phyloP scores from a whole-genome alignment of 2,329 filamentous ascomycete species.

The Arthroderma uncinatum region DNA sequence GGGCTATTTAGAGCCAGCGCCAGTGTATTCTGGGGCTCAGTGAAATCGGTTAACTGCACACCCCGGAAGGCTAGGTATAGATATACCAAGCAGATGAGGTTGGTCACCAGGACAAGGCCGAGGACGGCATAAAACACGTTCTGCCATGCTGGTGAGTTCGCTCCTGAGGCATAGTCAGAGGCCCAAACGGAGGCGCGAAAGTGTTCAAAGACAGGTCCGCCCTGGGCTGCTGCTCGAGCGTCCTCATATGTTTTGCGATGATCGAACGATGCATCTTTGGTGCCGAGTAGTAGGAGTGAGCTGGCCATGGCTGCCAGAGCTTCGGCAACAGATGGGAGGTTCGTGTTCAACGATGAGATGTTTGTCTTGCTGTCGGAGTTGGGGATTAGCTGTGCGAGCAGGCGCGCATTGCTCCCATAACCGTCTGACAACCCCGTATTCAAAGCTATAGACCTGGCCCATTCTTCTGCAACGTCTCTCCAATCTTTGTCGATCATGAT shows the following conservation, averaged over 20 bases:
- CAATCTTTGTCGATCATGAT: constrained; percentile 38
- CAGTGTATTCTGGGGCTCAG: constrained; percentile 66
- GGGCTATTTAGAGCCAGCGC: constrained; percentile 57
- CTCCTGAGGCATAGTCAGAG: constrained; percentile 60
- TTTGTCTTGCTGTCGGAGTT: constrained; percentile 20
- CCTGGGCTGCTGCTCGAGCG: constrained; percentile 19
- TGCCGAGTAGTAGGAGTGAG: constrained; percentile 52
- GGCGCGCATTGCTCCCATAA: constrained; percentile 49
- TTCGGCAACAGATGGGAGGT: constrained; percentile 59
- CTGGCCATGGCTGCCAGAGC: constrained; percentile 59
- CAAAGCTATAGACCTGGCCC: constrained; percentile 46
- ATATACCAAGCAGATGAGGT: constrained; percentile 54
- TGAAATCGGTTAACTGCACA: constrained; percentile 64
- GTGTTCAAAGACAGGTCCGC: constrained; percentile 30
- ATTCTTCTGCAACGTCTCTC: constrained; percentile 45
- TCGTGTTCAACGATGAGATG: constrained; percentile 34
- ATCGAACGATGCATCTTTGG: constrained; percentile 50
- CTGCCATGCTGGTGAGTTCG: constrained; percentile 48
- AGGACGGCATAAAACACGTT: constrained; percentile 57
- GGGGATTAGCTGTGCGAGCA: constrained; percentile 47
- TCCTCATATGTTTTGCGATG: constrained; percentile 27
- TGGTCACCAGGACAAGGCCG: constrained; percentile 54
- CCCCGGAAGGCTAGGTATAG: constrained; percentile 43
- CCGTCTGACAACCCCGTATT: constrained; percentile 45
- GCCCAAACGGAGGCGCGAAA: constrained; percentile 56